A percentile compares a stretch with the other conserved stretches of the same genome.
These are phyloP conservation scores for Diaporthe helianthi DNA, from an alignment of 2,329 filamentous ascomycete species.

Conservation along the genomic window DNA sequence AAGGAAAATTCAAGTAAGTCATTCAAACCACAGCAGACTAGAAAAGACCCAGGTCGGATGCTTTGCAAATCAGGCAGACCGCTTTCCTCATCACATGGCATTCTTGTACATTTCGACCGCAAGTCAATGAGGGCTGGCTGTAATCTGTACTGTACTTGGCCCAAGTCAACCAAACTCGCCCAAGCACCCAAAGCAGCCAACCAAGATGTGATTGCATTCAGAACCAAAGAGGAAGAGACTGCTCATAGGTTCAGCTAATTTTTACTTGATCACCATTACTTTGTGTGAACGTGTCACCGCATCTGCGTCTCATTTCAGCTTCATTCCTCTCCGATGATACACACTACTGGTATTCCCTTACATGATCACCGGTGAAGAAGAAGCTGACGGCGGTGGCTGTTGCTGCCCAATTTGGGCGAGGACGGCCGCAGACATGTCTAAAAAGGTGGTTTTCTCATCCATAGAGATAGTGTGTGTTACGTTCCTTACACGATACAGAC, in stretches of 20 bases:
- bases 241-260: no score
- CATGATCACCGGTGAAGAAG: background rate
- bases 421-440: background rate
- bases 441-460: no score
- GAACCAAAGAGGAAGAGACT: background rate
- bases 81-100: constrained; percentile 12
- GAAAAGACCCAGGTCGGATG: background rate
- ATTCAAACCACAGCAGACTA: background rate
- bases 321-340: background rate
- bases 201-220: constrained; percentile 5
- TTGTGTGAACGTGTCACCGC: background rate
- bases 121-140: background rate
- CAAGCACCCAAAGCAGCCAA: background rate
- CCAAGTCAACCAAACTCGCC: background rate
- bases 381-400: background rate
- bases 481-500: background rate
- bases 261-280: background rate
- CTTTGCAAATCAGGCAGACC: background rate
- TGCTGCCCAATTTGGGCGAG: background rate
- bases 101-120: background rate
- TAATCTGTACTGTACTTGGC: background rate
- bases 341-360: background rate
- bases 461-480: background rate
- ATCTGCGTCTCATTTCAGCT: background rate
- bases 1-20: no score